These are phyloP conservation scores for Penicillium cosmopolitanum DNA, from an alignment of 495 filamentous ascomycete species.

Conservation along the genomic window DNA sequence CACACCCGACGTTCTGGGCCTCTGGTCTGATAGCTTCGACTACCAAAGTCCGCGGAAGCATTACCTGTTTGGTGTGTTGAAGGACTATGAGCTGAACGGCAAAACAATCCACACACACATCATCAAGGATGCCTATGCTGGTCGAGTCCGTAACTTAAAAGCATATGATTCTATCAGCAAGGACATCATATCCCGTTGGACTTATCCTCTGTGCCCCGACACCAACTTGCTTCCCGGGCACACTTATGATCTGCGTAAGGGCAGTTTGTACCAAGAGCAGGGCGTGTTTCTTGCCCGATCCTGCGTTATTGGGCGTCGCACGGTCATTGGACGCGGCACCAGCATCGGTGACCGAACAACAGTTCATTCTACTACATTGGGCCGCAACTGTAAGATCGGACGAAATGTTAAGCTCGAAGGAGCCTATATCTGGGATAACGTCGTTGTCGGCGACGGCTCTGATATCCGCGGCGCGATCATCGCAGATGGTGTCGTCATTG, in stretches of 20 bases:
- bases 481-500: conserved; percentile 69
- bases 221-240: conserved; percentile 80
- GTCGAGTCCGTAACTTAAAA: conserved; percentile 79
- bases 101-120: conserved; percentile 95
- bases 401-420: conserved; percentile 76
- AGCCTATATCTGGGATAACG: conserved; percentile 90
- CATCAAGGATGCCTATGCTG: conserved; percentile 74
- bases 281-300: conserved; percentile 73
- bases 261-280: conserved; percentile 70
- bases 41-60: conserved; percentile 86
- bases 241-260: conserved; percentile 68
- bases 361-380: conserved; percentile 75
- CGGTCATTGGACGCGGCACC: conserved; percentile 75
- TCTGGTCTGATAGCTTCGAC: conserved; percentile 98
- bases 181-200: conserved; percentile 86
- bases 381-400: conserved; percentile 82
- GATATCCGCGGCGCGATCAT: conserved; percentile 75
- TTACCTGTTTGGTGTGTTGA: conserved; percentile 88
- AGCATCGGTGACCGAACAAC: conserved; percentile 72
- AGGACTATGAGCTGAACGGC: conserved; percentile 94
- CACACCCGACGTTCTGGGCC: conserved; percentile 88
- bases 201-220: conserved; percentile 92
- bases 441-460: conserved; percentile 71
- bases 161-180: conserved; percentile 90
- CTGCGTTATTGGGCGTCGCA: conserved; percentile 64